Conservation (phyloP, 2,329 filamentous ascomycete genomes). For the Fusarium sp. region DNA sequence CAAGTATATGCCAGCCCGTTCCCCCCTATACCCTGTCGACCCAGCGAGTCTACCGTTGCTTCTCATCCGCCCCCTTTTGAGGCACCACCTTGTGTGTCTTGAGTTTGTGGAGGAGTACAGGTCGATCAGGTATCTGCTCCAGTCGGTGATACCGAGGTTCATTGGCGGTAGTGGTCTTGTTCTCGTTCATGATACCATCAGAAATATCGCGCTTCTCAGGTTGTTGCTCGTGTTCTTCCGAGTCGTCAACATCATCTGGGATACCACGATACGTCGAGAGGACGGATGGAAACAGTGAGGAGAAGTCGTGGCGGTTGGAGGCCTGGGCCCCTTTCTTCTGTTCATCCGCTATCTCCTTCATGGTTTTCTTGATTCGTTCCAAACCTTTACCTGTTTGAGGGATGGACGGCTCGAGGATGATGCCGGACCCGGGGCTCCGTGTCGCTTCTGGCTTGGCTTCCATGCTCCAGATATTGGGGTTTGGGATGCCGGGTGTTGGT, state of each 20-base stretch:
- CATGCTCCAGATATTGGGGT: neutral
- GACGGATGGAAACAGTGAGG: neutral
- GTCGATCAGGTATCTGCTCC: neutral
- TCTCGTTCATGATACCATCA: neutral
- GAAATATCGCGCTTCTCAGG: neutral
- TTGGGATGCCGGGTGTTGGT: neutral
- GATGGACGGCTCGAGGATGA: neutral
- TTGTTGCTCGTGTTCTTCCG: neutral
- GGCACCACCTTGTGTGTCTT: neutral
- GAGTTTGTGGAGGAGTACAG: neutral
- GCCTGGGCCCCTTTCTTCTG: neutral
- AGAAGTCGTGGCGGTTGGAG: neutral
- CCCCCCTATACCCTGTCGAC: neutral
- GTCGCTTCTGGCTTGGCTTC: neutral
- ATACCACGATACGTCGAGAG: neutral
- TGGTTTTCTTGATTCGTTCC: neutral
- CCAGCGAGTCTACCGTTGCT: neutral
- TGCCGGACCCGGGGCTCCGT: neutral
- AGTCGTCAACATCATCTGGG: neutral
- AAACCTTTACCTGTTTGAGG: neutral
- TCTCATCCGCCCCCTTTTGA: neutral
- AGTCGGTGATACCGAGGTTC: neutral
- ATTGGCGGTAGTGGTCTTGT: neutral
- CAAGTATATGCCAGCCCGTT: neutral
- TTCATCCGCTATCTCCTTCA: neutral